Evolutionary conservation across 75 land plant genomes (phyloP), one percentile per base, ranked within the genome.

Genomic region (Pinus albicaulis): DNA sequence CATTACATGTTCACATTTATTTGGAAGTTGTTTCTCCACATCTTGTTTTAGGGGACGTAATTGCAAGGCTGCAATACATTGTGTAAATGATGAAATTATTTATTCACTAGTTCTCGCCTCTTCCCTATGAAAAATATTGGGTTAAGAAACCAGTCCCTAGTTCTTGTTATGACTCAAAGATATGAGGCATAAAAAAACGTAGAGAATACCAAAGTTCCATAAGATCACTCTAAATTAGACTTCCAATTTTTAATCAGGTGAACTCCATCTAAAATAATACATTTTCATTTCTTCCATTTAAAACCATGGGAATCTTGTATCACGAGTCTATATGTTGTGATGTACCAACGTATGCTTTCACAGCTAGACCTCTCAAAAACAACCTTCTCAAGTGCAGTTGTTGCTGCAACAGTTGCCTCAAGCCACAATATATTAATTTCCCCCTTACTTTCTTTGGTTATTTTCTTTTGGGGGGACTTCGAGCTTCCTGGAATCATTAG

Each of bases 201-300:
- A 98, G 93, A 57, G 95, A 76, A 26, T 96, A 95, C 99, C 99
- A 95, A n/a, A 95, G 88, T 78, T 98, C 99, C 99, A 98, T 98
- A 19, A 98, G 87, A 76, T 95, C 99, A 83, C 95, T 98, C 79
- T 98, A 98, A 56, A 98, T 85, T 23, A 98, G 99, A 98, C 74
- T 98, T 98, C 99, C 99, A 98, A 68, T 95, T 98, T 78, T 98
- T 98, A 72, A 98, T 95, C 28, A 95, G 79, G 82, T 93, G 99
- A 59, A 98, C 99, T 76, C 95, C 98, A 86, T 98, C 99, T 72
- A 98, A 77, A 57, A 98, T 98, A 74, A 98, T 76, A 61, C 95
- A 98, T 70, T 98, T 98, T 98, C 99, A 98, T 80, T 95, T 98
- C 76, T 98, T 98, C 59, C 98, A 80, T 82, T 93, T 98, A 81